Conservation (phyloP, 305 asterid genomes). For the Stenogyne calaminthoides region DNA sequence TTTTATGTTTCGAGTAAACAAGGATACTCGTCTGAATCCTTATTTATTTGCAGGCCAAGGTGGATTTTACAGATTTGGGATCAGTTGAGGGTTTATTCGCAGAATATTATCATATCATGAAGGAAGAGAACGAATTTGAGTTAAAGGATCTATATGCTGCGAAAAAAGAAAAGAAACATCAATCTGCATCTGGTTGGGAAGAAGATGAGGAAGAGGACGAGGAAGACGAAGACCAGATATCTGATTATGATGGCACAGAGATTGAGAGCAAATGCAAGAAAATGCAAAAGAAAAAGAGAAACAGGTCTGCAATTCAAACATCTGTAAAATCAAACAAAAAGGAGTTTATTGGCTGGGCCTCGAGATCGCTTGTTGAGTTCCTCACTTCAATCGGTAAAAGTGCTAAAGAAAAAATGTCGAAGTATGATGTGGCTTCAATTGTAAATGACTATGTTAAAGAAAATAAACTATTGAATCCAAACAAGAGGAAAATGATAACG, state of each 20-base stretch:
- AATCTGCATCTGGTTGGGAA: neutral
- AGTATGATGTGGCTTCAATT: conserved; percentile 55
- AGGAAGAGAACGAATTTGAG: neutral
- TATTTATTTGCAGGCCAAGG: neutral
- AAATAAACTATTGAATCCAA: conserved; percentile 52
- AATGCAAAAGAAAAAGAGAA: conserved; percentile 34
- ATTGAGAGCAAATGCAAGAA: conserved; percentile 31
- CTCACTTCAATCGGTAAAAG: conserved; percentile 66
- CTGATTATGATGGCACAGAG: conserved; percentile 50
- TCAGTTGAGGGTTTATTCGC: neutral
- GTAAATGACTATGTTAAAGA: conserved; percentile 56
- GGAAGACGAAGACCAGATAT: conserved; percentile 46
- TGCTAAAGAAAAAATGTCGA: conserved; percentile 47
- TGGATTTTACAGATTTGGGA: neutral
- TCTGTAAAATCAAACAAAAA: conserved; percentile 43
- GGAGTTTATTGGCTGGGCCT: conserved; percentile 80
- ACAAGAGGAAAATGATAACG: conserved; percentile 52
- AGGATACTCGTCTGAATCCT: conserved; percentile 2
- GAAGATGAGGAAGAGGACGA: neutral
- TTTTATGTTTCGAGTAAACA: conserved; percentile 5
- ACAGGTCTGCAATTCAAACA: conserved; percentile 29
- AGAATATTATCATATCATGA: neutral
- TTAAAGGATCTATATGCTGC: neutral
- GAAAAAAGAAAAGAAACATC: neutral
- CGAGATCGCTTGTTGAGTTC: conserved; percentile 65